A percentile compares a stretch with the other conserved stretches of the same genome.
phyloP scores from a whole-genome alignment of 202 grass and related monocot species.

The Alloteropsis angusta region DNA sequence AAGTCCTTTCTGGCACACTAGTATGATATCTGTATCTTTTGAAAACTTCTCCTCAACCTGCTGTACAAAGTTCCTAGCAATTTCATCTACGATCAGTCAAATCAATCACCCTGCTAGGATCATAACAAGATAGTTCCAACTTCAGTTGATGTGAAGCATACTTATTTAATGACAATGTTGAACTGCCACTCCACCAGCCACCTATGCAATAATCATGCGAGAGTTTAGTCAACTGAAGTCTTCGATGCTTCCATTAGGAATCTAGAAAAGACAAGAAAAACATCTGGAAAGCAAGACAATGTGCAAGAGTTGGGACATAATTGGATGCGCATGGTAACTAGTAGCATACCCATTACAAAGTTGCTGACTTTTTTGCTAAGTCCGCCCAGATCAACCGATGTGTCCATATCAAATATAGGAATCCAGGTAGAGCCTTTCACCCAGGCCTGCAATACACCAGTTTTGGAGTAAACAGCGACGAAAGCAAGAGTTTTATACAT shows the following conservation, averaged over 20 bases:
- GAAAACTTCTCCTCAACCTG: constrained; percentile 83
- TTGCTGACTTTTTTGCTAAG: constrained; percentile 73
- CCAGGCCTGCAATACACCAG: constrained; percentile 46
- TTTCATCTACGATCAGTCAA: constrained; percentile 25
- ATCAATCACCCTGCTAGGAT: constrained; percentile 5
- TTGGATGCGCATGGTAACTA: background rate
- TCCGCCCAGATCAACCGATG: constrained; percentile 36
- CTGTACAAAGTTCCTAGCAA: constrained; percentile 55
- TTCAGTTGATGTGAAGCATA: constrained; percentile 33
- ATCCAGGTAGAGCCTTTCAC: constrained; percentile 95
- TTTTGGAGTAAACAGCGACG: background rate
- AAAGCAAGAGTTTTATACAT: background rate
- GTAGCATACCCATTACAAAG: constrained; percentile 74
- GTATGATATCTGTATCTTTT: constrained; percentile 73
- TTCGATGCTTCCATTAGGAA: background rate
- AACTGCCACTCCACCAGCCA: constrained; percentile 98
- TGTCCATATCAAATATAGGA: constrained; percentile 83
- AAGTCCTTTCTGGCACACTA: constrained; percentile 90
- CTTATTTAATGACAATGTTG: constrained; percentile 69
- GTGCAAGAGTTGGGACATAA: background rate
- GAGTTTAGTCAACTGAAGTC: constrained; percentile 11
- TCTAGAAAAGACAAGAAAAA: constrained; percentile 5
- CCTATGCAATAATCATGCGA: constrained; percentile 40
- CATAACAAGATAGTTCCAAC: constrained; percentile 2
- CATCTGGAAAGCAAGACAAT: background rate